Conservation (phyloP, 2,329 filamentous ascomycete genomes). For the Metarhizium guizhouense region DNA sequence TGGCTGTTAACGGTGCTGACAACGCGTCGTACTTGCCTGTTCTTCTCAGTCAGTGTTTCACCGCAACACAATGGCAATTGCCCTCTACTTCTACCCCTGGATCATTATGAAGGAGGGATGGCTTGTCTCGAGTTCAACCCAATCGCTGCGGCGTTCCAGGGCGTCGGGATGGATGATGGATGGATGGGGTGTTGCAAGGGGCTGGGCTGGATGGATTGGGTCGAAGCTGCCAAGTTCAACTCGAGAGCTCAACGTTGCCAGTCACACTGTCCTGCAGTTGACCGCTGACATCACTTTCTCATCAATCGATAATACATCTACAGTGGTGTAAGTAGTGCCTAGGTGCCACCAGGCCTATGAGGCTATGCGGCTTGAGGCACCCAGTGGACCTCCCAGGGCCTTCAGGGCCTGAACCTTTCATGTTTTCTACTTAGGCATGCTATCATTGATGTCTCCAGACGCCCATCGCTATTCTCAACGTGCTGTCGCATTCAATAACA, state of each 20-base stretch:
- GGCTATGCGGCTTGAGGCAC: no score
- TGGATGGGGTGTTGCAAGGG: not conserved
- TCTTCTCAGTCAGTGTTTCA: not conserved
- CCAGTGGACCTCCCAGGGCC: no score
- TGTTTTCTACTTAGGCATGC: no score
- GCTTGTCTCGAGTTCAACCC: not conserved
- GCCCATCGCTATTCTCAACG: no score
- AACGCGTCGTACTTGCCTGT: not conserved
- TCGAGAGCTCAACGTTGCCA: no score
- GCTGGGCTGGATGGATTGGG: not conserved
- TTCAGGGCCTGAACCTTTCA: no score
- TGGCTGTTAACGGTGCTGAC: not conserved
- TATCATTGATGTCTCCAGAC: no score
- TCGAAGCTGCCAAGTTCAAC: not conserved
- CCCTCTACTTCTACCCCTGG: not conserved
- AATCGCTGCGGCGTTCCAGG: conserved; percentile 1
- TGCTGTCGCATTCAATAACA: no score
- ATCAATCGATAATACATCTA: no score
- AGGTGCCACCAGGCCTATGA: not conserved
- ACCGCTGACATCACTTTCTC: not conserved
- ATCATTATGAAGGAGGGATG: not conserved
- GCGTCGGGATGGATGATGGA: not conserved
- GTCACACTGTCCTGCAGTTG: not conserved
- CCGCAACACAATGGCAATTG: not conserved
- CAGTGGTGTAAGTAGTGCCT: no score